phyloP scores from a whole-genome alignment of 1,139 yeast genomes.

The Suhomyces ambrosiae region DNA sequence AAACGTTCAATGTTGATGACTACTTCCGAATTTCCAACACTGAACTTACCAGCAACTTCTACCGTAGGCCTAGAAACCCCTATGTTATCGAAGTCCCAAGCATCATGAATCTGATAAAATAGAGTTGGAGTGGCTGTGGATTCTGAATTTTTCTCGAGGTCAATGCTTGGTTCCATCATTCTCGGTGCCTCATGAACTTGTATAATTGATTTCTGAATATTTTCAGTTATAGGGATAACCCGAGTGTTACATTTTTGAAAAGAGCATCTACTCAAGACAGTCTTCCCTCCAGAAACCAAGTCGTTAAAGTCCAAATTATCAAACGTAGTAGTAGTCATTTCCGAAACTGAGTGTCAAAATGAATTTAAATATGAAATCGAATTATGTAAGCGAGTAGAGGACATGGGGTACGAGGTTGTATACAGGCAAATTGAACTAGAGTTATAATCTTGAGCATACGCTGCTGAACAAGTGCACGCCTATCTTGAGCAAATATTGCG shows the following conservation, averaged over 20 bases:
- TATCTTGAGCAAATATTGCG: too few relatives aligned
- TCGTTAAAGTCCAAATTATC: slow-evolving; percentile 9
- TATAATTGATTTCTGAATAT: slow-evolving; percentile 12
- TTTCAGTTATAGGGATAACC: slow-evolving; percentile 31
- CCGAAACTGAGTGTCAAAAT: too few relatives aligned
- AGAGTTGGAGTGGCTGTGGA: slow-evolving; percentile 5
- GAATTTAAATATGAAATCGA: too few relatives aligned
- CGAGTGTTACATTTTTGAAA: slow-evolving; percentile 38
- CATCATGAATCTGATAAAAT: slow-evolving; percentile 49
- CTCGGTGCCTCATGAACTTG: slow-evolving; percentile 31
- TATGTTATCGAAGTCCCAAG: slow-evolving; percentile 77
- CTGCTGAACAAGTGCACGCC: too few relatives aligned
- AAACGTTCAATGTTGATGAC: slow-evolving; percentile 44
- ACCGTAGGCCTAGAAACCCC: slow-evolving; percentile 63
- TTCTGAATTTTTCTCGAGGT: slow-evolving; percentile 6
- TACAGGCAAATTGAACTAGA: too few relatives aligned
- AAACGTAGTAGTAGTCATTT: slow-evolving; percentile 5
- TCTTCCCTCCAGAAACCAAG: slow-evolving; percentile 1
- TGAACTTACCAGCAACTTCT: slow-evolving; percentile 18
- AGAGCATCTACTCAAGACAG: slow-evolving; percentile 36
- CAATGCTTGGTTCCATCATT: slow-evolving; percentile 25
- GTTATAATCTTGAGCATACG: too few relatives aligned
- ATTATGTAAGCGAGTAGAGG: too few relatives aligned
- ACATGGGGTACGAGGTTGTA: too few relatives aligned
- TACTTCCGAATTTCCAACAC: slow-evolving; percentile 3